Base-by-base conservation (phyloP, 1,284 basidiomycete genomes). In the Coniferiporia weirii region DNA sequence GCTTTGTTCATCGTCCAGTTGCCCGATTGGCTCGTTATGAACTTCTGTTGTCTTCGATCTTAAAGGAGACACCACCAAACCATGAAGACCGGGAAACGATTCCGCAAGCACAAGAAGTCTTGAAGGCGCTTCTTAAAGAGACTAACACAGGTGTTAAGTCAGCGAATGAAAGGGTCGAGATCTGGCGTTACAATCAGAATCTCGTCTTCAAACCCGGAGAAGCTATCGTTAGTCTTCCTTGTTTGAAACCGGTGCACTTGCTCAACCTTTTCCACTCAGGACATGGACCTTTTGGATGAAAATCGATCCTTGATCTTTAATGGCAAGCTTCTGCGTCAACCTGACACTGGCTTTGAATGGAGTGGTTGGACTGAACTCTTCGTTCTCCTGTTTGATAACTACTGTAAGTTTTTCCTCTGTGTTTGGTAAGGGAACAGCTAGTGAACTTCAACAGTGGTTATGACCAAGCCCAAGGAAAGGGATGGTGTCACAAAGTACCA, bases 361-460 rank as follows among this genome's bases (percentile, higher is more conserved):
- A 86, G 80, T 64, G 87, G 85, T 34, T 95, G 91, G 90, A 87
- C 83, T 49, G 94, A 97, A 67, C 75, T 95, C 2, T 89, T 88
- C 64, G 87, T 94, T 3, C 79, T 97, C 59, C 75, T 98, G 3
- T 96, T 98, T 69, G 95, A 97, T 70, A 93, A 96, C 70, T 98
- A 96, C 67, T 72, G 93, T 94, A 66, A 71, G 90, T 76, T 20
- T 34, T 44, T 40, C 38, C 9, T 35, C 35, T 13, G 20, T n/a
- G 9, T 53, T 22, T 19, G 15, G 3, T 10, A 9, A 43, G 38
- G 35, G 12, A 17, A 54, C 38, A 7, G n/a, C 54, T 13, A 38
- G 38, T 67, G 36, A 64, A 38, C 10, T 54, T 17, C 47, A 1
- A 46, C 69, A 94, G 93, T 95, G 67, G 91, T 96, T 46, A 84